Conservation (phyloP, 2,329 filamentous ascomycete species). For the Teratosphaeria destructans region DNA sequence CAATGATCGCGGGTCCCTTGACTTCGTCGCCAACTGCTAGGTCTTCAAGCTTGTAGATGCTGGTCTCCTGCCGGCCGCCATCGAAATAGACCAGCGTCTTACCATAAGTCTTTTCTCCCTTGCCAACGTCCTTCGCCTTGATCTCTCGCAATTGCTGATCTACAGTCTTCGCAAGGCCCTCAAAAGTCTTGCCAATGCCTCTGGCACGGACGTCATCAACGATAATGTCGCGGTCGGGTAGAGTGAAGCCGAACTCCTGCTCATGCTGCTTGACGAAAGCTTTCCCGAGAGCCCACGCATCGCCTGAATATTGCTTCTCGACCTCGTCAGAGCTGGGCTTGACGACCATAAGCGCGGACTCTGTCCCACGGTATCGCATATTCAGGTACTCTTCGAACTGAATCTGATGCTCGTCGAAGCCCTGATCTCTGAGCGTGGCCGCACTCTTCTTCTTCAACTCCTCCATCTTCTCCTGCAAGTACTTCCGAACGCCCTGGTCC, state of each 20-base stretch:
- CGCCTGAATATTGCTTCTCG: slow-evolving; percentile 48
- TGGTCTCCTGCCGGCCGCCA: slow-evolving; percentile 64
- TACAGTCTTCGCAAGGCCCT: slow-evolving; percentile 68
- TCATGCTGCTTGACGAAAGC: slow-evolving; percentile 81
- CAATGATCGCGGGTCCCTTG: slow-evolving; percentile 72
- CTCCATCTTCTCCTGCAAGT: slow-evolving; percentile 63
- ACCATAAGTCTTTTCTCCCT: slow-evolving; percentile 55
- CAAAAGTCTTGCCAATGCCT: slow-evolving; percentile 80
- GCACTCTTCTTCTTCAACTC: slow-evolving; percentile 69
- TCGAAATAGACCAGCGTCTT: slow-evolving; percentile 71
- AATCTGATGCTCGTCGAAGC: slow-evolving; percentile 64
- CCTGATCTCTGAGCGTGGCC: slow-evolving; percentile 60
- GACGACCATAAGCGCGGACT: slow-evolving; percentile 82
- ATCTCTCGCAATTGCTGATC: slow-evolving; percentile 71
- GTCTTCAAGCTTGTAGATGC: slow-evolving; percentile 72
- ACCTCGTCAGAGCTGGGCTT: slow-evolving; percentile 57
- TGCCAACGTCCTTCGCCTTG: slow-evolving; percentile 46
- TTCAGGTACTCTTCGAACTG: slow-evolving; percentile 88
- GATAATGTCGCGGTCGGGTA: slow-evolving; percentile 77
- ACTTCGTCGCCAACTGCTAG: slow-evolving; percentile 65
- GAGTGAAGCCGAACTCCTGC: slow-evolving; percentile 85
- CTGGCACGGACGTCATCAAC: slow-evolving; percentile 81
- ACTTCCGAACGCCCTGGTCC: slow-evolving; percentile 45
- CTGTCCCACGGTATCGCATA: slow-evolving; percentile 82
- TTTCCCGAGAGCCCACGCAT: slow-evolving; percentile 71